Conservation (phyloP, 75 land plant genomes). For the Selaginella moellendorffii region DNA sequence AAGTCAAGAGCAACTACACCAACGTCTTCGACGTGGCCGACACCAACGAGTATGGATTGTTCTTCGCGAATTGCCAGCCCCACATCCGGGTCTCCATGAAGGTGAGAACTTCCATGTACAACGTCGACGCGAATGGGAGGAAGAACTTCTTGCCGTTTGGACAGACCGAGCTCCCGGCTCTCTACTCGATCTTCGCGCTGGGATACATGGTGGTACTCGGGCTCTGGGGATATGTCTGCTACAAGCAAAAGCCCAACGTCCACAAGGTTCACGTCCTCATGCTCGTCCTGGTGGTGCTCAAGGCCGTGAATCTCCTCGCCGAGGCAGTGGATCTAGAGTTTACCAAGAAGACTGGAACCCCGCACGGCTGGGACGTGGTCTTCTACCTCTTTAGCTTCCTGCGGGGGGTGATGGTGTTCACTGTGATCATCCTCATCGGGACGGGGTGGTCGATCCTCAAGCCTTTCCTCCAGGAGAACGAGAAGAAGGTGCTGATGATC, state of each 20-base stretch:
- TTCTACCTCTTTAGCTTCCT: constrained; percentile 41
- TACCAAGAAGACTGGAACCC: constrained; percentile 2
- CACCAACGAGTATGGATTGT: constrained; percentile 58
- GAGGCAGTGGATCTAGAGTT: not conserved
- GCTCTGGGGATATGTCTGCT: not conserved
- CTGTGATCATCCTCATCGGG: constrained; percentile 55
- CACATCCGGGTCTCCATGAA: constrained; percentile 35
- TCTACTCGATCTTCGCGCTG: not conserved
- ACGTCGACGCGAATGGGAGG: constrained; percentile 11
- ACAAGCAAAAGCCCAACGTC: not conserved
- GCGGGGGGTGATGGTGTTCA: constrained; percentile 41
- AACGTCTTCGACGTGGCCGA: constrained; percentile 17
- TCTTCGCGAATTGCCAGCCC: constrained; percentile 64
- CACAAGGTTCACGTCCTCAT: constrained; percentile 5
- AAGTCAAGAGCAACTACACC: constrained; percentile 11
- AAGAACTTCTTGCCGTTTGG: not conserved
- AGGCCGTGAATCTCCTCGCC: not conserved
- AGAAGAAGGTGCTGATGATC: constrained; percentile 63
- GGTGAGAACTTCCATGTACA: constrained; percentile 62
- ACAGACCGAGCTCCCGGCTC: not conserved
- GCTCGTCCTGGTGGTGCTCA: not conserved
- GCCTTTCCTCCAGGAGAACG: constrained; percentile 56
- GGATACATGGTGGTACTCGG: not conserved
- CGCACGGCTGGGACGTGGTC: constrained; percentile 10
- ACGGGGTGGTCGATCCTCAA: constrained; percentile 69